Evolutionary conservation across 2,329 filamentous ascomycete genomes (phyloP), one percentile per base, ranked within the genome.

Genomic region (Beauveria varroae): DNA sequence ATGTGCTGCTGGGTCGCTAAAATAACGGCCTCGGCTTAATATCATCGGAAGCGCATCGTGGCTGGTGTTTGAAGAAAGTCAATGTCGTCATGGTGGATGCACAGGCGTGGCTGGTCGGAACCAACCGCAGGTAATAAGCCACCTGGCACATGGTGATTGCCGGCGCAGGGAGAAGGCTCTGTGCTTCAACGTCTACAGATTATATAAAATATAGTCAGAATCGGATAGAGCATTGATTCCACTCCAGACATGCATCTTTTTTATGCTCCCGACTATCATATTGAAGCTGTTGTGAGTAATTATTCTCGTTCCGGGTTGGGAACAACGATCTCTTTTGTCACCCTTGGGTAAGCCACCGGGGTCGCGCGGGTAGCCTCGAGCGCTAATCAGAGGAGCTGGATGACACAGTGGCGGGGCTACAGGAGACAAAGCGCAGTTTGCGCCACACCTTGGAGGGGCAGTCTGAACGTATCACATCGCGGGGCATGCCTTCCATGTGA

Each of bases 31-130:
- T 20, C 3, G 22, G 14, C 22, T 26, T 57, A 20, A 20, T 37
- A 20, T 24, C 20, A 30, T 8, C 4, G 44, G 16, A n/a, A 7
- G 22, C 41, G 28, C 40, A 47, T 53, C 18, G 57, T 60, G 57
- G 57, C 57, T 60, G 41, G 41, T 54, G 22, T 8, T 12, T n/a
- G 3, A 7, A 14, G 18, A 47, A 53, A 60, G 41, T 53, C 50
- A 51, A 60, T 60, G 57, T 20, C 57, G 57, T 60, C 57, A 60
- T 60, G n/a, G 50, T 60, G 57, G 57, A 37, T 44, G 26, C 34
- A 1, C 1, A 3, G 9, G 49, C 52, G 57, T 54, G 57, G 57
- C 57, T 60, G 40, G 49, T 46, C 57, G 57, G 57, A 60, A 60
- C 30, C 26, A 60, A 47, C 57, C 57, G 57, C 20, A 43, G 14